These are phyloP conservation scores for Petrea volubilis DNA, from an alignment of 257 asterid species.

Conservation along the genomic window DNA sequence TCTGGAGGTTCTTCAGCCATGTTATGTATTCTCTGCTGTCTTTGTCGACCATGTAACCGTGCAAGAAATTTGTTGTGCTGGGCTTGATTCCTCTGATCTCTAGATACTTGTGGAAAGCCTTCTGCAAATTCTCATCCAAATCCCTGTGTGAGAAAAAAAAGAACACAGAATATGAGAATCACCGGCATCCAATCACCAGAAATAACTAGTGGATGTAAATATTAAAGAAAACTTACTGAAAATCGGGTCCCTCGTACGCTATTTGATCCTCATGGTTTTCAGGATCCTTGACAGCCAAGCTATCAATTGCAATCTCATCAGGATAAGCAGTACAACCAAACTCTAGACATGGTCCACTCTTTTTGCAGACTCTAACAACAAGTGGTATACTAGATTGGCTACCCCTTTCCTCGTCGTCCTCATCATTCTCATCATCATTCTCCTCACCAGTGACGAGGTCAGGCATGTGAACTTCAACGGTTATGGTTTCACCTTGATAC, in stretches of 20 bases:
- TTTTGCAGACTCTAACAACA: constrained; percentile 71
- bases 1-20: constrained; percentile 80
- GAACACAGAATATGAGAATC: neutral
- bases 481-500: constrained; percentile 65
- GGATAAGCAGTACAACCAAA: constrained; percentile 72
- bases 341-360: constrained; percentile 58
- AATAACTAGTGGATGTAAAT: neutral
- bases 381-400: constrained; percentile 52
- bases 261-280: constrained; percentile 58
- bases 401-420: constrained; percentile 34
- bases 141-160: constrained; percentile 49
- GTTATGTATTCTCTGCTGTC: constrained; percentile 63
- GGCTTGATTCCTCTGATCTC: constrained; percentile 87
- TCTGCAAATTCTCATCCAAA: constrained; percentile 94
- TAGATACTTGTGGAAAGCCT: constrained; percentile 90
- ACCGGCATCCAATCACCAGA: neutral
- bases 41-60: constrained; percentile 76
- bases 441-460: constrained; percentile 52
- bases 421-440: constrained; percentile 25
- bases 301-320: constrained; percentile 68
- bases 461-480: constrained; percentile 81
- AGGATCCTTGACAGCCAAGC: constrained; percentile 59
- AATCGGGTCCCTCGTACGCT: constrained; percentile 91
- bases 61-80: constrained; percentile 79
- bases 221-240: constrained; percentile 48